These are phyloP conservation scores for Pseudonitzschia pungens DNA, from an alignment of 108 stramenopile genomes.

Conservation along the genomic window DNA sequence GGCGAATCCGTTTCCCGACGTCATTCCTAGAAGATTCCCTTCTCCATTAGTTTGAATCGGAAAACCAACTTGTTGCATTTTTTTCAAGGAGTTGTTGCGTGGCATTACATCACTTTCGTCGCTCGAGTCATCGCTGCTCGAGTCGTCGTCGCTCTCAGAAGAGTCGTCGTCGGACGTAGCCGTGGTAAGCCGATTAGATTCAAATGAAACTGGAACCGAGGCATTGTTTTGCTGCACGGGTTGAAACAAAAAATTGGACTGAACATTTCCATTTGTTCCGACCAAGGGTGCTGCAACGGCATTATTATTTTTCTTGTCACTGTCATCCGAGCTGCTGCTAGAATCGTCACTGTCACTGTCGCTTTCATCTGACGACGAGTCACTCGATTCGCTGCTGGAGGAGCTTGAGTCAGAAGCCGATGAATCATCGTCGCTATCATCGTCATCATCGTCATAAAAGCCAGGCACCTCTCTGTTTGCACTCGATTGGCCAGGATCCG, in stretches of 20 bases:
- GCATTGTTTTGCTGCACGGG: slow-evolving; percentile 3
- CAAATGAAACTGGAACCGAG: neutral
- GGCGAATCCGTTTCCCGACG: slow-evolving; percentile 2
- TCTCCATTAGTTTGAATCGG: neutral
- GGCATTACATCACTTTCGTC: slow-evolving; percentile 7
- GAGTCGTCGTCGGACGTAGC: slow-evolving; percentile 21
- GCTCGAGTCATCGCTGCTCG: neutral
- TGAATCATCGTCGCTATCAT: slow-evolving; percentile 37
- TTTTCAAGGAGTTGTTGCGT: neutral
- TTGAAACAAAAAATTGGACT: slow-evolving; percentile 9
- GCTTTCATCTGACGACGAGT: slow-evolving; percentile 13
- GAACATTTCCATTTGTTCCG: slow-evolving; percentile 2
- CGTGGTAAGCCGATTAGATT: slow-evolving; percentile 23
- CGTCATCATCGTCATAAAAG: slow-evolving; percentile 41
- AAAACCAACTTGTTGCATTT: neutral
- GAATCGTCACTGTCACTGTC: slow-evolving; percentile 37
- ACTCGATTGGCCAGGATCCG: slow-evolving; percentile 31
- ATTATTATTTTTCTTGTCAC: slow-evolving; percentile 11
- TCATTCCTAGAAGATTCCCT: slow-evolving; percentile 28
- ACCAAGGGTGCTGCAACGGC: neutral
- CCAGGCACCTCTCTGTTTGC: slow-evolving; percentile 33
- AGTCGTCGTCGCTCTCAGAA: slow-evolving; percentile 1
- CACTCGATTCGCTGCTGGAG: slow-evolving; percentile 19
- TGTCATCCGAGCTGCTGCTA: slow-evolving; percentile 11
- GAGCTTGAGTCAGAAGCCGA: slow-evolving; percentile 14